These are phyloP conservation scores for Botryotinia narcissicola DNA, from an alignment of 2,329 filamentous ascomycete species.

Conservation along the genomic window DNA sequence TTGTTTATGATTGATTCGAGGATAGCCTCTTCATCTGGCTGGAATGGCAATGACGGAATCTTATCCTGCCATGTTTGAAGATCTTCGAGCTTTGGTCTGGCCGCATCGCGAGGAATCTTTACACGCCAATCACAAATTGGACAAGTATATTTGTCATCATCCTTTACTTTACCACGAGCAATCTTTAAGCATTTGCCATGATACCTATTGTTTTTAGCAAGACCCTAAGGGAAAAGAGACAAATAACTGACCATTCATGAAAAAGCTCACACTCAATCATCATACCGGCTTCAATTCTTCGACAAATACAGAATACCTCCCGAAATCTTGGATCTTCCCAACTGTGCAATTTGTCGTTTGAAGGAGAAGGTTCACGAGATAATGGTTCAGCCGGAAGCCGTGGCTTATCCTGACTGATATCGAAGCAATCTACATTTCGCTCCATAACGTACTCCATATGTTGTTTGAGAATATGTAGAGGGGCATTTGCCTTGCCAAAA, in stretches of 20 bases:
- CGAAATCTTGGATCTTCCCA: conserved; percentile 62
- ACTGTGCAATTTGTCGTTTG: conserved; percentile 50
- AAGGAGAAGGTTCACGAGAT: conserved; percentile 73
- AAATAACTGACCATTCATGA: conserved; percentile 78
- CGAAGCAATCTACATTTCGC: conserved; percentile 88
- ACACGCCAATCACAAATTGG: conserved; percentile 97
- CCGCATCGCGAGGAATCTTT: conserved; percentile 93
- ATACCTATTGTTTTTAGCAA: conserved; percentile 59
- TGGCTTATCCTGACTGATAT: conserved; percentile 78
- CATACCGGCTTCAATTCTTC: conserved; percentile 90
- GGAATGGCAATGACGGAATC: conserved; percentile 78
- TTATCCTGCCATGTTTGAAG: conserved; percentile 81
- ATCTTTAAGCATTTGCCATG: conserved; percentile 98
- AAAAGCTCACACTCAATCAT: conserved; percentile 99
- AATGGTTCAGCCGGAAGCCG: conserved; percentile 88
- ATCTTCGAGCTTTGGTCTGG: conserved; percentile 91
- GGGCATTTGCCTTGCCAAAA: conserved; percentile 96
- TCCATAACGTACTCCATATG: conserved; percentile 93
- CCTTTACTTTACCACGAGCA: conserved; percentile 94
- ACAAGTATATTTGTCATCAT: conserved; percentile 97
- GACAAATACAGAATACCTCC: conserved; percentile 96
- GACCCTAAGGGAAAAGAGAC: background rate
- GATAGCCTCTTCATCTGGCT: conserved; percentile 89
- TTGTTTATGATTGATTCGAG: conserved; percentile 83
- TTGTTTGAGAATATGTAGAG: conserved; percentile 88